Percentiles rank a stretch among this genome's conserved stretches.
Conservation (phyloP, 805 yeast species). For the Candida anglica region DNA sequence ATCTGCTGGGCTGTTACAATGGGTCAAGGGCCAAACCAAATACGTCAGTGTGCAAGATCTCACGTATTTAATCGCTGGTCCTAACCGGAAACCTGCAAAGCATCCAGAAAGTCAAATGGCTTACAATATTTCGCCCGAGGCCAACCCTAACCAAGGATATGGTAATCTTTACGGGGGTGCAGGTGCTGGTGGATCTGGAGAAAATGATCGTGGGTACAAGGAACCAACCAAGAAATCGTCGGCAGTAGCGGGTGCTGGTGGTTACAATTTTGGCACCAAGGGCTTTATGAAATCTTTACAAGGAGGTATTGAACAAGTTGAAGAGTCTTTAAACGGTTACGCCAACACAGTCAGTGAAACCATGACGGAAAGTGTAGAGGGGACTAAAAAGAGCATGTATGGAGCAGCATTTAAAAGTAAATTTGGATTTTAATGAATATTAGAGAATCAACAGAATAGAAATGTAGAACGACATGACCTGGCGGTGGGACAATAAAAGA, state of each 20-base stretch:
- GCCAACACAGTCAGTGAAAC: constrained; percentile 53
- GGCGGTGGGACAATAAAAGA: background rate
- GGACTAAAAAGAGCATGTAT: constrained; percentile 47
- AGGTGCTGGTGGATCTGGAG: constrained; percentile 7
- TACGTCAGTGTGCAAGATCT: constrained; percentile 60
- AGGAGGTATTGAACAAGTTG: constrained; percentile 49
- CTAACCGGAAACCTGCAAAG: constrained; percentile 59
- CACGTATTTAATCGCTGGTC: constrained; percentile 68
- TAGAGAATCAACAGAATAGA: background rate
- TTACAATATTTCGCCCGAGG: constrained; percentile 41
- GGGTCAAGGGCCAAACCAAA: constrained; percentile 75
- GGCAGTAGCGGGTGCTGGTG: constrained; percentile 22
- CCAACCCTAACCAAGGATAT: constrained; percentile 32
- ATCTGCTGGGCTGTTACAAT: constrained; percentile 67
- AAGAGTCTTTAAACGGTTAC: constrained; percentile 53
- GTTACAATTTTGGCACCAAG: constrained; percentile 40
- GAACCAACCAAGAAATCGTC: constrained; percentile 43
- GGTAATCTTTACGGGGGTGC: constrained; percentile 17
- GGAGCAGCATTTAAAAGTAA: constrained; percentile 50
- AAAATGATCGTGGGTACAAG: constrained; percentile 29
- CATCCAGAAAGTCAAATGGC: constrained; percentile 57
- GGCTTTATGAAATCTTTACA: constrained; percentile 44
- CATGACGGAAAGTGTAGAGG: constrained; percentile 48
- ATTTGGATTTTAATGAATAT: constrained; percentile 41
- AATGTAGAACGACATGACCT: background rate